phyloP scores from a whole-genome alignment of 495 filamentous ascomycete genomes.

The Cryomyces minteri region DNA sequence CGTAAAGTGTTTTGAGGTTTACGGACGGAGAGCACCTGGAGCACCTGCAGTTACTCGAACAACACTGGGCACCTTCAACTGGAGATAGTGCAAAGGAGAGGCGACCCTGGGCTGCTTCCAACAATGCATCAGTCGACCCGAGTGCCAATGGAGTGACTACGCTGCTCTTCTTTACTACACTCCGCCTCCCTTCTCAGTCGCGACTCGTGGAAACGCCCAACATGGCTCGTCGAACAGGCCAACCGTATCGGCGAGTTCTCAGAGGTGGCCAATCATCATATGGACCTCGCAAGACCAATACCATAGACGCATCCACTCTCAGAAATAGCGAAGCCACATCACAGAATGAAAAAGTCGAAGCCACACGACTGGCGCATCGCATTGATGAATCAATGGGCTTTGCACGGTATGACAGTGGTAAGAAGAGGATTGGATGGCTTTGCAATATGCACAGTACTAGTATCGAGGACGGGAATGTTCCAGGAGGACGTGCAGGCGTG shows the following conservation, averaged over 20 bases:
- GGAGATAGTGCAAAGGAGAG: too few relatives aligned
- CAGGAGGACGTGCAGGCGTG: slow-evolving; percentile 69
- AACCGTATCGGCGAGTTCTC: slow-evolving; percentile 10
- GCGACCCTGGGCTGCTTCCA: too few relatives aligned
- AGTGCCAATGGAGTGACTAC: too few relatives aligned
- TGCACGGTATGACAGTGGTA: slow-evolving; percentile 74
- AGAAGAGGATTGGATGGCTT: slow-evolving; percentile 77
- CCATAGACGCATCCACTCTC: slow-evolving; percentile 57
- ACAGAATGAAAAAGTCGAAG: slow-evolving; percentile 71
- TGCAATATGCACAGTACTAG: slow-evolving; percentile 85
- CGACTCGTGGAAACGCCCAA: neutral
- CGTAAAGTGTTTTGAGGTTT: too few relatives aligned
- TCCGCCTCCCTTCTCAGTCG: too few relatives aligned
- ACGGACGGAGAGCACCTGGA: too few relatives aligned
- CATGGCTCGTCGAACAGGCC: slow-evolving; percentile 18
- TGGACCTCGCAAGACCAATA: slow-evolving; percentile 38
- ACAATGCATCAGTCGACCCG: too few relatives aligned
- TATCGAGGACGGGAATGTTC: slow-evolving; percentile 66
- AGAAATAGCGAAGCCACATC: slow-evolving; percentile 68
- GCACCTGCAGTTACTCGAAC: too few relatives aligned
- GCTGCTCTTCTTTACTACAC: too few relatives aligned
- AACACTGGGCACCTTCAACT: too few relatives aligned
- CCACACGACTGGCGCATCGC: slow-evolving; percentile 59
- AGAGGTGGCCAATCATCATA: slow-evolving; percentile 11
- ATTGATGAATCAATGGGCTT: slow-evolving; percentile 96